Base-by-base conservation (phyloP, 306 rosid genomes). In the Potentilla sterilis region DNA sequence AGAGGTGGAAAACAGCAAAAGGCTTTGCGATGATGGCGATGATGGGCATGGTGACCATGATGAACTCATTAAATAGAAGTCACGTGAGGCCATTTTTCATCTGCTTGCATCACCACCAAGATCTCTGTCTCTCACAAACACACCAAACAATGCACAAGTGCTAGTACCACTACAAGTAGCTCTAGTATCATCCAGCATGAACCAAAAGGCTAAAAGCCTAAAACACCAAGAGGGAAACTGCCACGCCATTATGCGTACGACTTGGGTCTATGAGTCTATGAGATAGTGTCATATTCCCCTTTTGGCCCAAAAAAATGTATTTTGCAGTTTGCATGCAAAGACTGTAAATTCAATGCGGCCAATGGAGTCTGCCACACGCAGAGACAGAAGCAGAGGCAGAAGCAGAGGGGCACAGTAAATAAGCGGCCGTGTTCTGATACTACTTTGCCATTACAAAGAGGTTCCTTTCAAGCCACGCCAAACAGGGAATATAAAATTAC, bases 391-490 rank as follows among this genome's bases (percentile, higher is more conserved):
- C 43, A 6, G 32, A 38, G 38, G 69, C 21, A 69, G n/a, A 24
- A 11, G 21, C 21, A 35, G 68, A 9, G 15, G 66, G 12, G 37
- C 14, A 61, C 67, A 18, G 69, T 64, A 21, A 38, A 65, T 18
- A 70, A 77, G 77, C 77, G 37, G 77, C 70, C 4, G 59, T 9
- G 32, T 10, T 57, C 28, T 7, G 69, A 61, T 61, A 7, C 48
- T 14, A 18, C 12, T 37, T 67, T 43, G 75, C 69, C 71, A 75
- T 54, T 44, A 75, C 52, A 69, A 75, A 40, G 80, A 70, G 51
- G 87, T 87, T 83, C 43, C 93, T 82, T 85, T 78, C 85, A 87
- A 82, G 87, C 88, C 86, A 89, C 85, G 35, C 75, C 16, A 65
- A 65, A 65, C 69, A 65, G 69, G 24, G 34, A 13, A 54, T 3